Conservation (phyloP, 1,139 yeast species). For the Geotrichum europaeum region DNA sequence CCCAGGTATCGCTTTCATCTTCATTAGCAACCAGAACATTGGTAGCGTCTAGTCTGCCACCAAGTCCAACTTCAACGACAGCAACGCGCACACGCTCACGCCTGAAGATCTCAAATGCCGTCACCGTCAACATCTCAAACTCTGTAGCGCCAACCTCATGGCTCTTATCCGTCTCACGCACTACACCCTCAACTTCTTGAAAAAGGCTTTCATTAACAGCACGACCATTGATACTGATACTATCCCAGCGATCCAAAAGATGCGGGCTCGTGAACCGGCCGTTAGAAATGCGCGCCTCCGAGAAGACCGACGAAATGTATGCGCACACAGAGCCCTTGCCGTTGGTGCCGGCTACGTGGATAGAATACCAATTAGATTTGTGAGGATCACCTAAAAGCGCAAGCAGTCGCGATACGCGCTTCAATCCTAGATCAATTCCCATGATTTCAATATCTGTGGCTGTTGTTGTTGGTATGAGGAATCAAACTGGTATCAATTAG, state of each 20-base stretch:
- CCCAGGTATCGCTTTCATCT: slow-evolving; percentile 12
- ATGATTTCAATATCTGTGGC: not conserved
- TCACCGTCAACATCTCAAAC: slow-evolving; percentile 77
- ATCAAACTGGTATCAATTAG: not conserved
- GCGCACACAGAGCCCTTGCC: slow-evolving; percentile 92
- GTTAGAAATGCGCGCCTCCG: slow-evolving; percentile 44
- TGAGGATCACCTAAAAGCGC: slow-evolving; percentile 65
- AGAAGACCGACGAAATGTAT: slow-evolving; percentile 59
- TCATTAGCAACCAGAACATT: slow-evolving; percentile 45
- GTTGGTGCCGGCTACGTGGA: slow-evolving; percentile 90
- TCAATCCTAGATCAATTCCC: slow-evolving; percentile 59
- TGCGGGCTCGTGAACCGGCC: slow-evolving; percentile 92
- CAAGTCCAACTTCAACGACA: slow-evolving; percentile 83
- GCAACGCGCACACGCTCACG: slow-evolving; percentile 59
- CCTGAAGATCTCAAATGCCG: slow-evolving; percentile 71
- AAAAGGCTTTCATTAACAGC: slow-evolving; percentile 50
- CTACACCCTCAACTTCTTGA: slow-evolving; percentile 39
- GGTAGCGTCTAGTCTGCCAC: slow-evolving; percentile 85
- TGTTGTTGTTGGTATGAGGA: not conserved
- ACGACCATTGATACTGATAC: slow-evolving; percentile 57
- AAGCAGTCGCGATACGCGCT: slow-evolving; percentile 54
- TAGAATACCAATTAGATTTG: slow-evolving; percentile 44
- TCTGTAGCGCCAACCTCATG: slow-evolving; percentile 63
- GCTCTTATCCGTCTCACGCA: slow-evolving; percentile 28
- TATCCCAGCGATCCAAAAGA: slow-evolving; percentile 63